Percentiles rank a stretch among this genome's conserved stretches.
These are phyloP conservation scores for Brassica carinata DNA, from an alignment of 345 rosid genomes.

Conservation along the genomic window DNA sequence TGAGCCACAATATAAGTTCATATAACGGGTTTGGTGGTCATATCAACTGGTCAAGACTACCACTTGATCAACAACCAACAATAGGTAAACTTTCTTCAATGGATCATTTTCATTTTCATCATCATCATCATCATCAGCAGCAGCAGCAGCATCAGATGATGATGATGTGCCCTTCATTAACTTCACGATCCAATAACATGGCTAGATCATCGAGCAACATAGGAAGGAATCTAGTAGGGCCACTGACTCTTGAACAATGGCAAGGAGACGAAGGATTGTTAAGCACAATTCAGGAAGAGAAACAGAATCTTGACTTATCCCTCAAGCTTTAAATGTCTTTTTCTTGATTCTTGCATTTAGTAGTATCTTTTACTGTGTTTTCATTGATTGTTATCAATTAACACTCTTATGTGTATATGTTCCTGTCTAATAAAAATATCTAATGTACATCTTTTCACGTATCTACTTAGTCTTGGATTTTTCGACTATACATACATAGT, in stretches of 20 bases:
- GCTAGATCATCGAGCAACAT: constrained; percentile 42
- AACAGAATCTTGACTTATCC: constrained; percentile 65
- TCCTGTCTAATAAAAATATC: neutral
- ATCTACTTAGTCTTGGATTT: neutral
- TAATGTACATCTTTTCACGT: constrained; percentile 21
- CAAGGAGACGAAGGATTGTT: constrained; percentile 37
- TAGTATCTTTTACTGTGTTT: neutral
- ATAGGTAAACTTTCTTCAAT: constrained; percentile 48
- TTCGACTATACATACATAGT: constrained; percentile 6
- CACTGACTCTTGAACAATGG: constrained; percentile 45
- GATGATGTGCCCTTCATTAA: constrained; percentile 34
- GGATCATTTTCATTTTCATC: constrained; percentile 37
- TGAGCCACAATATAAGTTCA: constrained; percentile 59
- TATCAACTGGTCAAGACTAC: constrained; percentile 50
- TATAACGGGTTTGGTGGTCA: constrained; percentile 43
- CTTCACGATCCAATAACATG: constrained; percentile 13
- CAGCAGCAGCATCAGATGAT: constrained; percentile 7
- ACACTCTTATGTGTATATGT: constrained; percentile 37
- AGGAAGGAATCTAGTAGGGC: constrained; percentile 38
- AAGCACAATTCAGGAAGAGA: constrained; percentile 47
- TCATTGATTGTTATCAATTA: constrained; percentile 22
- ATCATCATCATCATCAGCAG: constrained; percentile 19
- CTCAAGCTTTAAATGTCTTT: constrained; percentile 58
- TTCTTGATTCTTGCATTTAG: constrained; percentile 19
- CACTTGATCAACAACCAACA: constrained; percentile 60